Evolutionary conservation across 331 rosid genomes (phyloP), one percentile per base, ranked within the genome.

Genomic region (Acacia concinna): DNA sequence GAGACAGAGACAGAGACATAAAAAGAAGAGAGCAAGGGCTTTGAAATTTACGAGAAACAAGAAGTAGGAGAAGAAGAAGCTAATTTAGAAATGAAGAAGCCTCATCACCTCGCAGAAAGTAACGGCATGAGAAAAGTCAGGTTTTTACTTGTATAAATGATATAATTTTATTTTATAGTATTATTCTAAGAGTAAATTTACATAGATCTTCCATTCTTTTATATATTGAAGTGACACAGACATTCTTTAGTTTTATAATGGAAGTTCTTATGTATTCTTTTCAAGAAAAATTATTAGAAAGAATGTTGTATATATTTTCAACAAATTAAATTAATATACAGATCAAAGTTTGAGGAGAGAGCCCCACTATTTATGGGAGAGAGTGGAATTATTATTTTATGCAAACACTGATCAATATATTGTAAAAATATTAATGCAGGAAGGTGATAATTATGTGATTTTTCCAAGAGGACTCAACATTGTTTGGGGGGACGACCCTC

Each of bases 401-500:
- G 20, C 65, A 27, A 25, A 8, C 32, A 12, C 35, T 27, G 31
- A 59, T 63, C 43, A 32, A 32, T 31, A 15, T 15, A 15, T 63
- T 63, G 43, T 62, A 31, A 66, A 9, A 34, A 35, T 43, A 23
- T 41, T 70, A 49, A 28, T 85, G 79, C 79, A 82, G 89, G 10
- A 0, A 0, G 0, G 0, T 1, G n/a, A 1, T 0, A 0, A 0
- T 8, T 12, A 0, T 4, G 5, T 0, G 44, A 83, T 86, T 28
- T 0, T 0, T 2, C 89, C 91, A 23, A 80, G 9, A 59, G 88
- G 82, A 62, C 89, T 93, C 68, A 85, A 57, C 85, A 90, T 93
- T 59, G 83, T 90, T 0, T 93, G 98, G 98, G 98, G 98, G 51
- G 89, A 77, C 11, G 74, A 69, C 35, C 0, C 2, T 23, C 56